Evolutionary conservation across 495 filamentous ascomycete genomes (phyloP).

Genomic region (Cercophora samala): DNA sequence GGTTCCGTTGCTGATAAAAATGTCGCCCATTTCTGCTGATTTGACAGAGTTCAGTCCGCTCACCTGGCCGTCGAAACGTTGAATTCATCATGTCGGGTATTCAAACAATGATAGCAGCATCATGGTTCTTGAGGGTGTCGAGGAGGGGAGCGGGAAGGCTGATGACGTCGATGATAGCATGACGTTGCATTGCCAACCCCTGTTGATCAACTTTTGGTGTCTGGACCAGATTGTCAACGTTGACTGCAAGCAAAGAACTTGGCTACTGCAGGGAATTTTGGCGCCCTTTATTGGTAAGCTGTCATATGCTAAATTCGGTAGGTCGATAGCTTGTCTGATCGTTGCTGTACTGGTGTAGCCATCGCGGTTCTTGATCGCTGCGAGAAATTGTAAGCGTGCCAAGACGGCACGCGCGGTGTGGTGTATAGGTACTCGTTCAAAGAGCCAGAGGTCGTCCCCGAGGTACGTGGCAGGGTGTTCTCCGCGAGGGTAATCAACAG

Average conservation of each 20-base stretch:
- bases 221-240: not conserved
- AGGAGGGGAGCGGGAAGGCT: not conserved
- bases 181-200: not conserved
- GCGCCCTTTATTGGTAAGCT: not conserved
- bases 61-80: not conserved
- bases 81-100: not conserved
- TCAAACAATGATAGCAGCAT: not conserved
- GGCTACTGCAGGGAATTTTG: not conserved
- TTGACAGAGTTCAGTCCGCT: not conserved
- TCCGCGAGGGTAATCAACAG: too few relatives aligned
- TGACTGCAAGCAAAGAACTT: not conserved
- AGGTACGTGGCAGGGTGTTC: too few relatives aligned
- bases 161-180: not conserved
- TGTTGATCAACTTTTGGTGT: not conserved
- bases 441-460: too few relatives aligned
- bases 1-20: conserved; percentile 29
- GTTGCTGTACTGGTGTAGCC: not conserved
- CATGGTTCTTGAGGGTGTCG: not conserved
- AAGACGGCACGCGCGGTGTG: not conserved
- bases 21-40: conserved; percentile 14
- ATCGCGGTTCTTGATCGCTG: not conserved
- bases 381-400: not conserved
- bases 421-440: too few relatives aligned
- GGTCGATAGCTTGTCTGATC: not conserved
- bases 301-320: not conserved